Evolutionary conservation across 225 moss, liverwort and hornwort species (phyloP).

Genomic region (Ulota crispa): DNA sequence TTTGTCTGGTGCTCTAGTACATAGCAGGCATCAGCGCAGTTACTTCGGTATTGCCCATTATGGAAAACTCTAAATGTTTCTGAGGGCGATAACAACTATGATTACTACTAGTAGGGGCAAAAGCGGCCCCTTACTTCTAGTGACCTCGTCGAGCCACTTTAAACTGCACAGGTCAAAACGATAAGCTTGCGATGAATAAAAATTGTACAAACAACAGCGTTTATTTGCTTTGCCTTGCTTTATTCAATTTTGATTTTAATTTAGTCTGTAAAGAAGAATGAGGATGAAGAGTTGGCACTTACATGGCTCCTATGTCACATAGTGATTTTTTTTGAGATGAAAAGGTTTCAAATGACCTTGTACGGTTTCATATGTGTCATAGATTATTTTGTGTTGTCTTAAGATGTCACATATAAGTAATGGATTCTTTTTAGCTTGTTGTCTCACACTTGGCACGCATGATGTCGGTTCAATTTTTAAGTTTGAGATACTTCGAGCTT

Average conservation of each 20-base stretch:
- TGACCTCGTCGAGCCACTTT: background rate
- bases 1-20: too few species aligned
- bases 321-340: background rate
- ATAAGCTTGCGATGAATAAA: background rate
- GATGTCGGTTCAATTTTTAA: background rate
- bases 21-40: background rate
- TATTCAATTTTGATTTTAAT: background rate
- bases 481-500: too few species aligned
- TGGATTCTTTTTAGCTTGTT: background rate
- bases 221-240: background rate
- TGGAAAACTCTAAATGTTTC: background rate
- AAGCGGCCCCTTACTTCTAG: background rate
- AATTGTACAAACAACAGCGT: background rate
- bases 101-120: background rate
- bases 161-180: background rate
- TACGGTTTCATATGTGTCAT: too few species aligned
- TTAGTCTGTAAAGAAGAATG: background rate
- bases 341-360: background rate
- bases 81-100: background rate
- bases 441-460: background rate
- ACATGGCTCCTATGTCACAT: background rate
- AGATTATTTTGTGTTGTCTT: background rate
- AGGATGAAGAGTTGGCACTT: too few species aligned
- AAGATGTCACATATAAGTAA: background rate
- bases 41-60: background rate